These are phyloP conservation scores for Calonectria hongkongensis DNA, from an alignment of 2,329 filamentous ascomycete species.

Conservation along the genomic window DNA sequence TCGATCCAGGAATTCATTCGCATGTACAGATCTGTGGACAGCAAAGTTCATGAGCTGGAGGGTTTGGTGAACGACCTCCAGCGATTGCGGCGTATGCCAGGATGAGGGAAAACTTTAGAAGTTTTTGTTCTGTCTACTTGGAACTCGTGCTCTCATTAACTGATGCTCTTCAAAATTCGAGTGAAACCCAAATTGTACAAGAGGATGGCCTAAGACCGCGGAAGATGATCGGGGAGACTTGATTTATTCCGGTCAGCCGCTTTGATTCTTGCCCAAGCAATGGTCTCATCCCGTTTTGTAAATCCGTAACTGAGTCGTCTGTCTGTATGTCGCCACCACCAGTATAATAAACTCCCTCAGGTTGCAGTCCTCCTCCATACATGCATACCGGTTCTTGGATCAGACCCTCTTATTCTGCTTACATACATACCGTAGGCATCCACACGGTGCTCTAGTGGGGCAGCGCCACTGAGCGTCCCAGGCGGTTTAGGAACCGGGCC, in stretches of 20 bases:
- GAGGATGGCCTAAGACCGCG: background rate
- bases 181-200: background rate
- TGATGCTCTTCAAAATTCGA: background rate
- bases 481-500: conserved; percentile 37
- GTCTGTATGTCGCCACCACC: no score
- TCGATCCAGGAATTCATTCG: conserved; percentile 74
- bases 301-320: background rate
- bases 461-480: conserved; percentile 37
- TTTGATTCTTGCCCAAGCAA: background rate
- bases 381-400: conserved; percentile 37
- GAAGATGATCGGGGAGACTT: background rate
- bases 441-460: conserved; percentile 22
- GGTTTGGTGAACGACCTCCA: conserved; percentile 62
- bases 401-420: conserved; percentile 20
- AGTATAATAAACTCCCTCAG: background rate
- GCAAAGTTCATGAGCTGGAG: conserved; percentile 63
- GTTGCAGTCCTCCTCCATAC: conserved; percentile 17
- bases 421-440: conserved; percentile 37
- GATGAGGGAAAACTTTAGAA: conserved; percentile 28
- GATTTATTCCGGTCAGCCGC: background rate
- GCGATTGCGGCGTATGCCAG: conserved; percentile 46
- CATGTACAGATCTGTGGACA: conserved; percentile 70
- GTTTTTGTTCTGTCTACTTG: background rate
- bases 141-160: background rate
- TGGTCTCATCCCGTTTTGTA: background rate